A percentile compares a stretch with the other conserved stretches of the same genome.
These are phyloP conservation scores for Cercospora sp. DNA, from an alignment of 2,329 filamentous ascomycete species.

Conservation along the genomic window DNA sequence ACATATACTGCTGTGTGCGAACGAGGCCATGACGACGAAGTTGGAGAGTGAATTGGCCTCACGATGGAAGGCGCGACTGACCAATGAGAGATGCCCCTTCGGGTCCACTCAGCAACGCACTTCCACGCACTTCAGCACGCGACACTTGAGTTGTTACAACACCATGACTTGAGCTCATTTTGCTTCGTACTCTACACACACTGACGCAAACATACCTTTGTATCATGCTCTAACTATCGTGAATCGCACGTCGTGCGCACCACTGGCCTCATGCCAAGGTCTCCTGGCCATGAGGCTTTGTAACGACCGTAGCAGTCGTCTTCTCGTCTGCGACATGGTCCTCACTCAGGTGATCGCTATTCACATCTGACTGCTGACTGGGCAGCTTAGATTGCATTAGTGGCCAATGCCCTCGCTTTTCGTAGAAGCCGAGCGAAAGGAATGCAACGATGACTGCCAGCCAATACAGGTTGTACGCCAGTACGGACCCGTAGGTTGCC, in stretches of 20 bases:
- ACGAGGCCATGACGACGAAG: not conserved
- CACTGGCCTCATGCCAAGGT: conserved; percentile 8
- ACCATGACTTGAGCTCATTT: not conserved
- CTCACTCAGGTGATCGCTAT: conserved; percentile 30
- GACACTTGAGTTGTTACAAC: not conserved
- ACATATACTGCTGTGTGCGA: not conserved
- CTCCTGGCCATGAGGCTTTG: conserved; percentile 10
- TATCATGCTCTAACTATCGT: not conserved
- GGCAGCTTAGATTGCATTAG: conserved; percentile 41
- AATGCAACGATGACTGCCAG: conserved; percentile 67
- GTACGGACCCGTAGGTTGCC: conserved; percentile 81
- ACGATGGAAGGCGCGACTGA: not conserved
- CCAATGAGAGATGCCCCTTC: not conserved
- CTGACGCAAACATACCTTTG: not conserved
- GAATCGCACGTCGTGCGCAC: not conserved
- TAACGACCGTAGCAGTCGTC: conserved; percentile 19
- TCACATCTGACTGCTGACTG: conserved; percentile 7
- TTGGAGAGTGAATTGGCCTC: not conserved
- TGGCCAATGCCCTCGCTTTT: conserved; percentile 56
- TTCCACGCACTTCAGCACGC: not conserved
- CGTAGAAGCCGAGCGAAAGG: conserved; percentile 64
- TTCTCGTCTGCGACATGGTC: conserved; percentile 24
- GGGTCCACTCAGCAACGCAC: not conserved
- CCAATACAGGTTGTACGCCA: conserved; percentile 90
- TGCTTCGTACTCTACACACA: not conserved